Conservation (phyloP, 768 basidiomycete genomes). For the Solioccasus polychromus region DNA sequence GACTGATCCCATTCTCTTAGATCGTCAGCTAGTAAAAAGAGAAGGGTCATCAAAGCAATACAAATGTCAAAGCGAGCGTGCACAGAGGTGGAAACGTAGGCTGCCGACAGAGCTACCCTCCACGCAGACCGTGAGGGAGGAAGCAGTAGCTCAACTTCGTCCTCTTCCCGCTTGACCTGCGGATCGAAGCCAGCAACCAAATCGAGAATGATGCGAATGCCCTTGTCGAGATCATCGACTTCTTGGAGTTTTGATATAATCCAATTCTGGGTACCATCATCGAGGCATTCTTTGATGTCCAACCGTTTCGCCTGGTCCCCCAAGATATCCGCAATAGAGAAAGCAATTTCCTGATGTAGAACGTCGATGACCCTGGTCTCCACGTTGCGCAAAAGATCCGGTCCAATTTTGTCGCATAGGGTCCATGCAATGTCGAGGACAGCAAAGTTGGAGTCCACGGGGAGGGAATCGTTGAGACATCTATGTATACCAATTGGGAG, state of each 20-base stretch:
- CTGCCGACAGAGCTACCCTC: constrained; percentile 57
- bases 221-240: constrained; percentile 53
- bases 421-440: constrained; percentile 64
- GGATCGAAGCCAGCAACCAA: constrained; percentile 69
- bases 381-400: constrained; percentile 50
- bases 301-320: constrained; percentile 58
- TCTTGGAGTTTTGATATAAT: constrained; percentile 57
- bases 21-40: constrained; percentile 70
- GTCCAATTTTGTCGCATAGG: constrained; percentile 57
- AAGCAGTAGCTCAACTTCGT: constrained; percentile 55
- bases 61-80: constrained; percentile 76
- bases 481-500: constrained; percentile 58
- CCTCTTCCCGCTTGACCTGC: constrained; percentile 72
- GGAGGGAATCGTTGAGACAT: constrained; percentile 42
- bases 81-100: constrained; percentile 60
- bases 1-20: constrained; percentile 62
- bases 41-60: constrained; percentile 58
- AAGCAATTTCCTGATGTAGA: constrained; percentile 74
- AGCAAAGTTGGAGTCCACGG: constrained; percentile 50
- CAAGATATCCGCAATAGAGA: constrained; percentile 73
- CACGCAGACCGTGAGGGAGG: constrained; percentile 59
- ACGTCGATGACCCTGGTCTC: constrained; percentile 62
- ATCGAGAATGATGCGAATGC: constrained; percentile 58
- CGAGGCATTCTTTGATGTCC: constrained; percentile 53
- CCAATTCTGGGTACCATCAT: constrained; percentile 61